These are phyloP conservation scores for Lavandula angustifolia DNA, from an alignment of 257 asterid genomes.

Conservation along the genomic window DNA sequence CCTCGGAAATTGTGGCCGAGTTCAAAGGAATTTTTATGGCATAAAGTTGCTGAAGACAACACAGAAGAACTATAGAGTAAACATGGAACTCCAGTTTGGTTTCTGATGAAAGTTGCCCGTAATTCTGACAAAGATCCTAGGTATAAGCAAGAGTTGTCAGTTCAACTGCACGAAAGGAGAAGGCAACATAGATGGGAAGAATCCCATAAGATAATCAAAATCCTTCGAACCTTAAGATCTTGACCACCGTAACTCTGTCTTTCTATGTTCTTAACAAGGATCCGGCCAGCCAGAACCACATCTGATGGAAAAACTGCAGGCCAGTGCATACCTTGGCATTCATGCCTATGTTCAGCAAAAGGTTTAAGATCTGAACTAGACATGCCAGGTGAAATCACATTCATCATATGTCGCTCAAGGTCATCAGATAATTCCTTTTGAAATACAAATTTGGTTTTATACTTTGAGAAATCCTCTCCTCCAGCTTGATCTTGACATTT, in stretches of 20 bases:
- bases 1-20: conserved; percentile 63
- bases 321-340: conserved; percentile 86
- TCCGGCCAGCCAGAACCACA: conserved; percentile 85
- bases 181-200: conserved; percentile 24
- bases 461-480: conserved; percentile 41
- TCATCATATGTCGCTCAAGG: conserved; percentile 50
- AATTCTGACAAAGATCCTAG: conserved; percentile 90
- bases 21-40: conserved; percentile 54
- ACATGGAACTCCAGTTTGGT: conserved; percentile 77
- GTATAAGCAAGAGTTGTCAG: conserved; percentile 38
- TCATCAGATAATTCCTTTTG: conserved; percentile 56
- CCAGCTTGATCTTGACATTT: conserved; percentile 77
- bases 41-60: conserved; percentile 65
- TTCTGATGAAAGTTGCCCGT: conserved; percentile 61
- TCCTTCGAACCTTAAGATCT: conserved; percentile 37
- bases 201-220: conserved; percentile 45
- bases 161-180: conserved; percentile 29
- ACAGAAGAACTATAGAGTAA: conserved; percentile 65
- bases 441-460: conserved; percentile 27
- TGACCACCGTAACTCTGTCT: conserved; percentile 41
- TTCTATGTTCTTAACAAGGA: conserved; percentile 61
- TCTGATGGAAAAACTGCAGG: conserved; percentile 84
- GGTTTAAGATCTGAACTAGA: conserved; percentile 39
- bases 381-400: conserved; percentile 41
- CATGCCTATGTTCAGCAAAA: conserved; percentile 75